These are phyloP conservation scores for Aureobasidium lini DNA, from an alignment of 2,329 filamentous ascomycete species.

Conservation along the genomic window DNA sequence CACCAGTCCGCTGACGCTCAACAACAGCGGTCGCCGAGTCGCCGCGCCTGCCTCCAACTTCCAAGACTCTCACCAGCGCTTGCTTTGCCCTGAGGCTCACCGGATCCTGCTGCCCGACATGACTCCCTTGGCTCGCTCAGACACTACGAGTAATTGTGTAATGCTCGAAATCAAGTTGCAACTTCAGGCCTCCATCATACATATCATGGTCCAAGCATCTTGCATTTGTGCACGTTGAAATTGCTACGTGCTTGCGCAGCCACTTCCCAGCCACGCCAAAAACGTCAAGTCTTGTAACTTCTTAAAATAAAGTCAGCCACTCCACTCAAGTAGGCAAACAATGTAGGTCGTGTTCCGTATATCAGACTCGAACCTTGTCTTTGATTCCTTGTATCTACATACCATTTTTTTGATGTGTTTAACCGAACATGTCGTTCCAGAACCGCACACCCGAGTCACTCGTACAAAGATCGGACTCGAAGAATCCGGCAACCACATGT, in stretches of 20 bases:
- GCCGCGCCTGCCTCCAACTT: background rate
- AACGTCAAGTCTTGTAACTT: background rate
- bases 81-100: background rate
- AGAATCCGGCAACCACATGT: conserved; percentile 76
- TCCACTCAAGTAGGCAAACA: background rate
- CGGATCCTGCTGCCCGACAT: background rate
- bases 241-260: conserved; percentile 4
- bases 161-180: background rate
- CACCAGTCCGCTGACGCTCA: conserved; percentile 6
- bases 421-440: conserved; percentile 6
- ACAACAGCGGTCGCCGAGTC: background rate
- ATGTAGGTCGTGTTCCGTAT: conserved; percentile 9
- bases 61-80: background rate
- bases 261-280: conserved; percentile 9
- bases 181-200: background rate
- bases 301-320: background rate
- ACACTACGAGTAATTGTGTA: background rate
- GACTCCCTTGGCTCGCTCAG: background rate
- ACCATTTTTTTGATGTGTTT: background rate
- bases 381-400: background rate
- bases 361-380: background rate
- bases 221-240: conserved; percentile 6
- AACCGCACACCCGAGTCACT: conserved; percentile 66
- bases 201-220: background rate
- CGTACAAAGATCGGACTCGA: conserved; percentile 73